These are phyloP conservation scores for Ramalina peruviana DNA, from an alignment of 495 filamentous ascomycete genomes.

Conservation along the genomic window DNA sequence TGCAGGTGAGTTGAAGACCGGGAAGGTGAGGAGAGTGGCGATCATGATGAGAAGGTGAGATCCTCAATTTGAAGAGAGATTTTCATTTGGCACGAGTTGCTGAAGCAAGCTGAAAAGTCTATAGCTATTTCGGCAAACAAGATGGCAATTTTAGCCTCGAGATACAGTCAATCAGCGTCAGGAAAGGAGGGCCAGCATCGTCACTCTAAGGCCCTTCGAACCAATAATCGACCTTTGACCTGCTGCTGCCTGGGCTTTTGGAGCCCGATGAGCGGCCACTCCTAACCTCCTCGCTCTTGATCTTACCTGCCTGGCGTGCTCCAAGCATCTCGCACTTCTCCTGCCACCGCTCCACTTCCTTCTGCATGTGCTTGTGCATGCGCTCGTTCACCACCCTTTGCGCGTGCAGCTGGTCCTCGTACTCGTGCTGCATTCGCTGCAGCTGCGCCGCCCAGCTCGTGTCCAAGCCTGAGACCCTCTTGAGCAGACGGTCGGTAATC, in stretches of 20 bases:
- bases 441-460: background rate
- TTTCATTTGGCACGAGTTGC: background rate
- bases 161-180: conserved; percentile 36
- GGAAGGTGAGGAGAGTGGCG: conserved; percentile 47
- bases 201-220: too few species aligned
- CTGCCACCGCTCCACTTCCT: background rate
- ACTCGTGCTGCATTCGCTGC: background rate
- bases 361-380: background rate
- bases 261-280: too few species aligned
- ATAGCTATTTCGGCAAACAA: conserved; percentile 64
- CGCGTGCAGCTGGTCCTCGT: background rate
- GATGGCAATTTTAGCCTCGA: conserved; percentile 51
- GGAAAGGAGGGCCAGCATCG: background rate
- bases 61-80: background rate
- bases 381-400: background rate
- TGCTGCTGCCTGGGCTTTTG: too few species aligned
- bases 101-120: background rate
- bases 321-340: background rate
- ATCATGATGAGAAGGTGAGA: conserved; percentile 67
- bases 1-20: conserved; percentile 38
- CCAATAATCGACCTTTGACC: too few species aligned
- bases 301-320: too few species aligned
- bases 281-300: too few species aligned
- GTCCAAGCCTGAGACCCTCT: background rate
- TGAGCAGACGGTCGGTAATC: background rate